Evolutionary conservation across 139 green algal genomes (phyloP).

Genomic region (Picochlorum sp.): DNA sequence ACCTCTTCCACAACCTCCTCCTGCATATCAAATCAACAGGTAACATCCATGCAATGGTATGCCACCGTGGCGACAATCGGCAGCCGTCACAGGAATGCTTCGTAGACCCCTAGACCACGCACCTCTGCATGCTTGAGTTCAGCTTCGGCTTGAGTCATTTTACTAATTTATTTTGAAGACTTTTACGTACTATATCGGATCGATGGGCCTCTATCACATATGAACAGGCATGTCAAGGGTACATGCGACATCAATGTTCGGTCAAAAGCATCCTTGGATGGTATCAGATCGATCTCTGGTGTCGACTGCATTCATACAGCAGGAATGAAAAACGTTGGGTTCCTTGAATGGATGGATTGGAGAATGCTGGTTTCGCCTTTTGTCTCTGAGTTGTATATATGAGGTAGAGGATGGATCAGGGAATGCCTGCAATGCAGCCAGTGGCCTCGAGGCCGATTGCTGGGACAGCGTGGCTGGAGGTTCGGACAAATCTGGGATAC

Average conservation of each 20-base stretch:
- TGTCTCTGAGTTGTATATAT: too few relatives aligned
- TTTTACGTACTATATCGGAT: too few relatives aligned
- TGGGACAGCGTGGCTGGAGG: conserved; percentile 70
- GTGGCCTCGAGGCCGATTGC: conserved; percentile 57
- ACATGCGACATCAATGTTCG: too few relatives aligned
- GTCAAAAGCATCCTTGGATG: too few relatives aligned
- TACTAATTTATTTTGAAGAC: not conserved
- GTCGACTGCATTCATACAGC: too few relatives aligned
- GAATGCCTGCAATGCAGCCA: conserved; percentile 12
- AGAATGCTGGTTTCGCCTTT: too few relatives aligned
- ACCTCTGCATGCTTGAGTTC: conserved; percentile 1
- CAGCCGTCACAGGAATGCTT: not conserved
- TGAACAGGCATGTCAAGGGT: too few relatives aligned
- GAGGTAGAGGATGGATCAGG: too few relatives aligned
- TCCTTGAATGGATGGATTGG: too few relatives aligned
- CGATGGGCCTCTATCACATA: too few relatives aligned
- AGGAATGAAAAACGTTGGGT: too few relatives aligned
- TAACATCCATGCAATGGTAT: not conserved
- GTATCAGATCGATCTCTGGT: too few relatives aligned
- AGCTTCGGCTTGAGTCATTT: conserved; percentile 14
- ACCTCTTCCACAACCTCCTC: conserved; percentile 24
- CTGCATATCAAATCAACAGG: not conserved
- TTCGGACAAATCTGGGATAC: conserved; percentile 61
- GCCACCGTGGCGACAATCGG: not conserved
- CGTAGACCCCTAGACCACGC: not conserved